Evolutionary conservation across 208 protist species (phyloP).

Genomic region (Phytomonas francai): DNA sequence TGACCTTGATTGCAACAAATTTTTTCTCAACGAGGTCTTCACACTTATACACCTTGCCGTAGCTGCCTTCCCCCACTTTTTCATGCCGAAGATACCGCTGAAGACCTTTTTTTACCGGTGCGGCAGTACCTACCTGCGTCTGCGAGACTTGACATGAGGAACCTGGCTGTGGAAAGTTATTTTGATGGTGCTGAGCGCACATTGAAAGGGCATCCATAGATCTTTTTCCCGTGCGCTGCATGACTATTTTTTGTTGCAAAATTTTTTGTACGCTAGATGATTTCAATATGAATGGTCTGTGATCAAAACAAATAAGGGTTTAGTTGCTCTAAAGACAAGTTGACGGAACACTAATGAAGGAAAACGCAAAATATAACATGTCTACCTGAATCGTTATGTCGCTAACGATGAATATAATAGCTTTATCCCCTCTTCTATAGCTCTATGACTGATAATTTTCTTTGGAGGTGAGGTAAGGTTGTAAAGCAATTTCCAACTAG

Average conservation of each 20-base stretch:
- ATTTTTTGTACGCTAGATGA: not conserved
- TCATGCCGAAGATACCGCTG: conserved; percentile 80
- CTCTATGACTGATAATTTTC: not conserved
- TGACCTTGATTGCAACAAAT: conserved; percentile 80
- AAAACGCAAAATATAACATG: not conserved
- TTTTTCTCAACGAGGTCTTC: conserved; percentile 52
- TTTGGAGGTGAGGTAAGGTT: not conserved
- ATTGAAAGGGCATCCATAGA: not conserved
- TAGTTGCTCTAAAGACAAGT: not conserved
- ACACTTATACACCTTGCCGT: conserved; percentile 96
- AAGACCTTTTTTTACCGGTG: conserved; percentile 15
- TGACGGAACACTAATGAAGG: not conserved
- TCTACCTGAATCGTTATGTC: not conserved
- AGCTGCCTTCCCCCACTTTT: conserved; percentile 97
- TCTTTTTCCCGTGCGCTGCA: not conserved
- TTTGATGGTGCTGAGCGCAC: not conserved
- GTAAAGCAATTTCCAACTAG: not conserved
- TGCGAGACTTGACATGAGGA: not conserved
- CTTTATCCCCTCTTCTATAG: not conserved
- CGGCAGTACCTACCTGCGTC: not conserved
- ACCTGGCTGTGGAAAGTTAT: not conserved
- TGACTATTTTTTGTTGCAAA: not conserved
- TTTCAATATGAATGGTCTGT: not conserved
- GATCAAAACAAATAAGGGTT: not conserved
- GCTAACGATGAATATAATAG: not conserved